Conservation (phyloP, 495 filamentous ascomycete genomes). For the Parachaetomium inaequale region DNA sequence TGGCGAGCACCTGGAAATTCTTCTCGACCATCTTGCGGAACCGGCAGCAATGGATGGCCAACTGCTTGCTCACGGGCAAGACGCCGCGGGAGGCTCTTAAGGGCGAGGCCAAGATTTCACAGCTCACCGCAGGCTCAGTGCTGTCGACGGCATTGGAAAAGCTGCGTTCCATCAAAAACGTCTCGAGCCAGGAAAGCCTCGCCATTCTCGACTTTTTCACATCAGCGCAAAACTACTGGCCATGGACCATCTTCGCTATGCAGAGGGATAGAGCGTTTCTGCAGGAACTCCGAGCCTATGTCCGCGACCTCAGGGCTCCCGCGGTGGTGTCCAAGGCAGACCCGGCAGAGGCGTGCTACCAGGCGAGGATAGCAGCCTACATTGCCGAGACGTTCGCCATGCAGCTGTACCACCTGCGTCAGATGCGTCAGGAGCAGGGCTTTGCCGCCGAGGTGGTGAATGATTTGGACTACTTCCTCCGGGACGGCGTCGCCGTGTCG, state of each 20-base stretch:
- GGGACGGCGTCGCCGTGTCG: constrained; percentile 67
- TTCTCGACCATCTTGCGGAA: constrained; percentile 84
- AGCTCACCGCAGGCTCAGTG: constrained; percentile 55
- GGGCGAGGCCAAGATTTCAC: constrained; percentile 47
- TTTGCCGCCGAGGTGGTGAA: constrained; percentile 67
- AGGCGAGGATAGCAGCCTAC: constrained; percentile 71
- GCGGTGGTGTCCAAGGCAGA: constrained; percentile 43
- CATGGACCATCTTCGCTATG: constrained; percentile 77
- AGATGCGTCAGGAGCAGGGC: constrained; percentile 58
- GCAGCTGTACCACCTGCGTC: constrained; percentile 76
- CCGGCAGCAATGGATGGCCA: constrained; percentile 91
- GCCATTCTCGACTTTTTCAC: constrained; percentile 82
- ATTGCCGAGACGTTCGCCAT: constrained; percentile 88
- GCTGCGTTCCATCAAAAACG: constrained; percentile 62
- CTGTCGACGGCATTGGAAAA: constrained; percentile 70
- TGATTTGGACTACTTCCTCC: constrained; percentile 69
- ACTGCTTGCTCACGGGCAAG: constrained; percentile 84
- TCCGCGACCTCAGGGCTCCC: constrained; percentile 57
- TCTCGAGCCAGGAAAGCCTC: constrained; percentile 59
- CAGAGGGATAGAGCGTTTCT: constrained; percentile 72
- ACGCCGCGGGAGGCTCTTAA: constrained; percentile 71
- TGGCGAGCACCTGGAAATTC: constrained; percentile 73
- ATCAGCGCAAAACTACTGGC: constrained; percentile 84
- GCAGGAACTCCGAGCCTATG: constrained; percentile 60
- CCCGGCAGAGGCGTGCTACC: constrained; percentile 50